Evolutionary conservation across 106 monocot species (phyloP), one percentile per base, ranked within the genome.

Genomic region (Chionographis japonica): DNA sequence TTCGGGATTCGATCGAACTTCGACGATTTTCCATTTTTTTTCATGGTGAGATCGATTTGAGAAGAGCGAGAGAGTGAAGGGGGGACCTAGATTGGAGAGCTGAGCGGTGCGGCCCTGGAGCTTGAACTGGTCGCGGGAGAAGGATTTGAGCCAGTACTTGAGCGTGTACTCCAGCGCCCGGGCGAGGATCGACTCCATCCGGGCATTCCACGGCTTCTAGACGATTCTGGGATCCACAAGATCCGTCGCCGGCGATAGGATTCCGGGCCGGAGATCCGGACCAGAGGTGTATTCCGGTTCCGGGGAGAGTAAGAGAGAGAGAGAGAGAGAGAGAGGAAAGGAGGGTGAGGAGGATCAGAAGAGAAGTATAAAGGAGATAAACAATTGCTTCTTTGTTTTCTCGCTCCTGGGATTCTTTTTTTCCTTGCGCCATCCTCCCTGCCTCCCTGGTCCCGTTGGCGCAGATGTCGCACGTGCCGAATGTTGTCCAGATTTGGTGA

Each of bases 131-230:
- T 98, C 97, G 20, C 97, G 73, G 74, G 97, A 87, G 79, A 90
- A 98, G 67, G 92, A 98, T 54, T 93, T 89, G 61, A 98, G 97
- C 97, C 97, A 98, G 79, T 98, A 93, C 77, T 90, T 98, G 75
- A 98, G 92, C 66, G 97, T 98, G 85, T 98, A 98, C 80, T 98
- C 97, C 54, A 98, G 80, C 50, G 97, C 97, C 67, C 81, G 73
- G 37, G 97, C 97, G 13, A 98, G 56, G 54, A 98, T 98, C 74
- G 97, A 98, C 80, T 98, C 97, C 97, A 98, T 98, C 54, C 7
- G 38, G 41, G 64, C 12, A 56, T 52, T 19, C 64, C 14, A 43
- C 11, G 56, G 50, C 37, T 40, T 43, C 74, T 20, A 7, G 15
- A 60, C 40, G 53, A 40, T 69, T 60, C 73, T 43, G 37, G 68